Percentiles rank a stretch among this genome's conserved stretches.
Evolutionary conservation across 176 grass and related monocot species (phyloP).

Genomic region (Triticum aestivum): IWGSC_CS_RefSeq_v2.1 NC_057795.1:537823041-537823540

Average conservation of each 20-base stretch:
- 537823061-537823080: background rate
- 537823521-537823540: constrained; percentile 9
- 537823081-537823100: background rate
- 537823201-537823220: constrained; percentile 10
- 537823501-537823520: background rate
- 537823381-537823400: background rate
- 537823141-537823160: constrained; percentile 64
- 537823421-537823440: background rate
- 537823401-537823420: background rate
- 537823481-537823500: background rate
- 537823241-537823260: constrained; percentile 16
- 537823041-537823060: background rate
- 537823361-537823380: constrained; percentile 62
- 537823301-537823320: constrained; percentile 74
- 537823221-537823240: constrained; percentile 18
- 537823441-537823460: background rate
- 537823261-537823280: constrained; percentile 5
- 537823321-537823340: constrained; percentile 74
- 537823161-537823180: constrained; percentile 87
- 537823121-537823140: constrained; percentile 76
- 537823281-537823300: constrained; percentile 88
- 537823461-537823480: background rate
- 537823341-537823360: constrained; percentile 69
- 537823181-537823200: constrained; percentile 68
- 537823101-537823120: constrained; percentile 46